Base-by-base conservation (phyloP, 305 asterid species). In the Fraxinus albicans region DNA sequence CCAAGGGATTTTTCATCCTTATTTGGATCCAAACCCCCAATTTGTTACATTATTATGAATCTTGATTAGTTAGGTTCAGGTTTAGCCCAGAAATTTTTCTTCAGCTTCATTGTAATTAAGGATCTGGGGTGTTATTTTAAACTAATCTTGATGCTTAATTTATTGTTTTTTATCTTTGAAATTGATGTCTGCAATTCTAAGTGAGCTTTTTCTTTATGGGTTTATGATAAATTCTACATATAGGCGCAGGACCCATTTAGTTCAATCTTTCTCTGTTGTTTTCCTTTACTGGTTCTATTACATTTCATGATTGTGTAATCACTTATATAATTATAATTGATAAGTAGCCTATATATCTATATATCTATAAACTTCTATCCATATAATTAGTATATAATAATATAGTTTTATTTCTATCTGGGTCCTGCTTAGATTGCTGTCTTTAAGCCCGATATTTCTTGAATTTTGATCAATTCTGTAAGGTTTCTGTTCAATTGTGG, bases 211-310 rank as follows among this genome's bases (percentile, higher is more conserved):
- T 19, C 83, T 40, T 67, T 80, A 44, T 7, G 65, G 47, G 63
- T 29, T 70, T 67, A 80, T 80, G 78, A 80, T 80, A 69, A 58
- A 60, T 76, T 58, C 84, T 23, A 42, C 78, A 77, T 67, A 63
- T 21, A 78, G 73, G 36, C 82, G 82, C 78, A 77, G 82, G 63
- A 83, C 82, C 63, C 85, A 83, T 78, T 74, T 82, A 25, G 85
- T 82, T 82, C 81, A 82, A 77, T 82, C 85, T 29, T 82, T 82
- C 73, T 82, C 85, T 12, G 82, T 83, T 83, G 79, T 78, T n/a
- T 83, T 83, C 76, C 82, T 83, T 36, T 83, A 83, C 65, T 83
- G 85, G 85, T 77, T 82, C 17, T 82, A 82, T 34, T 73, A 2
- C 23, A 60, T 82, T 44, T 67, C 82, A 65, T 42, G n/a, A 72